A percentile compares a stretch with the other conserved stretches of the same genome.
These are phyloP conservation scores for Trichoderma koningii DNA, from an alignment of 2,329 filamentous ascomycete species.

Conservation along the genomic window DNA sequence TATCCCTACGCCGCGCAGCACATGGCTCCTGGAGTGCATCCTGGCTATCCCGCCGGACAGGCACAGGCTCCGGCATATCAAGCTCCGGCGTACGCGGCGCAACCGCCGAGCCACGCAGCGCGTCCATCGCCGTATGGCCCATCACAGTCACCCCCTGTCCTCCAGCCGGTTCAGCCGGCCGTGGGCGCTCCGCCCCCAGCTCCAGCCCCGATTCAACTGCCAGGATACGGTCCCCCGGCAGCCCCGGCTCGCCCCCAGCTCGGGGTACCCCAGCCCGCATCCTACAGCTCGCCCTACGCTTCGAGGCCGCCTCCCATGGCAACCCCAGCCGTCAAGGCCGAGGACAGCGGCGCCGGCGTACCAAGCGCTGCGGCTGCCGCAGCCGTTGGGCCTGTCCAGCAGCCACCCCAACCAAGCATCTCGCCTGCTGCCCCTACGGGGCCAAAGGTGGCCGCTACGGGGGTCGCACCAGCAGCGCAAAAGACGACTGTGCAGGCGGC, in stretches of 20 bases:
- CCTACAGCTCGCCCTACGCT: slow-evolving; percentile 45
- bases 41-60: slow-evolving; percentile 42
- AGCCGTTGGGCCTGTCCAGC: slow-evolving; percentile 26
- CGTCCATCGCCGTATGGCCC: slow-evolving; percentile 39
- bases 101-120: slow-evolving; percentile 35
- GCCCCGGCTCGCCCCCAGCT: slow-evolving; percentile 41
- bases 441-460: slow-evolving; percentile 31
- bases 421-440: slow-evolving; percentile 26
- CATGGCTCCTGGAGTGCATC: slow-evolving; percentile 37
- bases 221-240: slow-evolving; percentile 42
- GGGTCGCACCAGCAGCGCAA: slow-evolving; percentile 26
- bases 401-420: slow-evolving; percentile 26
- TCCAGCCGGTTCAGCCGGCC: slow-evolving; percentile 29
- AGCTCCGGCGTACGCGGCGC: slow-evolving; percentile 39
- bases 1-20: slow-evolving; percentile 43
- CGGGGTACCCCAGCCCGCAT: slow-evolving; percentile 37
- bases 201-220: slow-evolving; percentile 40
- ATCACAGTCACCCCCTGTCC: slow-evolving; percentile 36
- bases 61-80: slow-evolving; percentile 40
- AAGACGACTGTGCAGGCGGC: slow-evolving; percentile 29
- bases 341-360: slow-evolving; percentile 33
- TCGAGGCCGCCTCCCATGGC: slow-evolving; percentile 39
- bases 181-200: slow-evolving; percentile 38
- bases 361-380: slow-evolving; percentile 9
- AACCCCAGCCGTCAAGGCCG: slow-evolving; percentile 36